phyloP scores from a whole-genome alignment of 768 basidiomycete species.

The Russula sp. region DNA sequence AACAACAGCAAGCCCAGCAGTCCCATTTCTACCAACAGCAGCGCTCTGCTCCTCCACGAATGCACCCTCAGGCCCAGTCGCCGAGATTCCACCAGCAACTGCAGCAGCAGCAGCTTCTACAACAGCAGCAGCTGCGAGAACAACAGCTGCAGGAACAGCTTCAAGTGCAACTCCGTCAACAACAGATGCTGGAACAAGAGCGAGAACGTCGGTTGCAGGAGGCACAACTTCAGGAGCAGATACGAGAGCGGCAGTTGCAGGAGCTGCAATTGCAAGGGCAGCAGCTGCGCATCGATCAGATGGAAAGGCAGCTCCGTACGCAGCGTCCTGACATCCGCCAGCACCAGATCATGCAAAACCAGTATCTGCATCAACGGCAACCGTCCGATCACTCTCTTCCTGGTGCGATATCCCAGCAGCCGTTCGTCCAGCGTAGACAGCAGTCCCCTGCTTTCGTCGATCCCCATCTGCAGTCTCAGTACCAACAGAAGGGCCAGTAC shows the following conservation, averaged over 20 bases:
- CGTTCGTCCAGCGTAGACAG: slow-evolving; percentile 41
- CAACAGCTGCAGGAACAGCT: slow-evolving; percentile 29
- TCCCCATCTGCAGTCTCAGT: slow-evolving; percentile 29
- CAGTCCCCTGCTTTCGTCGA: slow-evolving; percentile 26
- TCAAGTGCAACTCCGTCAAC: slow-evolving; percentile 20
- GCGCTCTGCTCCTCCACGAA: slow-evolving; percentile 63
- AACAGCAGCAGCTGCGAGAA: slow-evolving; percentile 63
- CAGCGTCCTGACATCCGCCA: slow-evolving; percentile 23
- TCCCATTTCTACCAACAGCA: slow-evolving; percentile 35
- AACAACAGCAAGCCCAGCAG: slow-evolving; percentile 29
- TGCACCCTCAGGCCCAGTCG: slow-evolving; percentile 67
- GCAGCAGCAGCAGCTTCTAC: slow-evolving; percentile 54
- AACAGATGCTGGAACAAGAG: slow-evolving; percentile 49
- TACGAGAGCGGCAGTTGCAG: slow-evolving; percentile 33
- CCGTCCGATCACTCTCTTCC: slow-evolving; percentile 39
- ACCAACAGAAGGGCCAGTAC: slow-evolving; percentile 49
- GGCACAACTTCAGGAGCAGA: slow-evolving; percentile 51
- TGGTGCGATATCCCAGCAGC: slow-evolving; percentile 41
- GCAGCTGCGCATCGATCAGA: slow-evolving; percentile 17
- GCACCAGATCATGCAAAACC: slow-evolving; percentile 24
- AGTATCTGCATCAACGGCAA: slow-evolving; percentile 36
- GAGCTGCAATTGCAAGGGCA: slow-evolving; percentile 27
- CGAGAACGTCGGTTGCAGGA: slow-evolving; percentile 61
- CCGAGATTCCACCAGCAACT: slow-evolving; percentile 77
- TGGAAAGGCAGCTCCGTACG: slow-evolving; percentile 20